phyloP scores from a whole-genome alignment of 345 rosid species.

The Ceriops zippeliana region DNA sequence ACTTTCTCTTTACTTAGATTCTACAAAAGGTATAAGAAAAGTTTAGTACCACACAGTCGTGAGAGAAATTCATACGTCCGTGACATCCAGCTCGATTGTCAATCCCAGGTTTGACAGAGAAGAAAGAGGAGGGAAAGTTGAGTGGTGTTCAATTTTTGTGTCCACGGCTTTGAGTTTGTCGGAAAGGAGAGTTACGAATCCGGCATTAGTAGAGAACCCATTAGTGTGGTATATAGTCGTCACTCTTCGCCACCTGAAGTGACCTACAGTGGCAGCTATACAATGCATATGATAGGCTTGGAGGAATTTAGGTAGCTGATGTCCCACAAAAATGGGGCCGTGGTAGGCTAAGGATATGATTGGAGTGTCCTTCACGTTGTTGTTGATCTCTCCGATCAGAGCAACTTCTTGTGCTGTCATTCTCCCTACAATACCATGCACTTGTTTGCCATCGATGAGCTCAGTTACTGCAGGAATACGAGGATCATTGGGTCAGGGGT shows the following conservation, averaged over 20 bases:
- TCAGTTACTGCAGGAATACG: slow-evolving; percentile 12
- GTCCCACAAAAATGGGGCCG: not conserved
- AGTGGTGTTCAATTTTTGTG: slow-evolving; percentile 13
- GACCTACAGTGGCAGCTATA: slow-evolving; percentile 21
- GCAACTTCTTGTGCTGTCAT: slow-evolving; percentile 13
- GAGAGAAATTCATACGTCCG: no score
- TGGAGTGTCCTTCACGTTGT: slow-evolving; percentile 8
- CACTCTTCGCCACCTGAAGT: slow-evolving; percentile 28
- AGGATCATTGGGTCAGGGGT: not conserved
- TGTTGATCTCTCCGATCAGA: slow-evolving; percentile 5
- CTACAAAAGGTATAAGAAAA: no score
- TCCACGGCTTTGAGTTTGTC: slow-evolving; percentile 19
- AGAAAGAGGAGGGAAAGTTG: slow-evolving; percentile 7
- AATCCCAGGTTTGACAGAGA: slow-evolving; percentile 4
- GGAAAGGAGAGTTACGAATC: slow-evolving; percentile 24
- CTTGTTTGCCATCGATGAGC: slow-evolving; percentile 14
- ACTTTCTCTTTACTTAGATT: no score
- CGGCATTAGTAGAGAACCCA: slow-evolving; percentile 13
- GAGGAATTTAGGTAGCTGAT: slow-evolving; percentile 20
- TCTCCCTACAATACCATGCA: slow-evolving; percentile 23
- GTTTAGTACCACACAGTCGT: no score
- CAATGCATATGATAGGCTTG: slow-evolving; percentile 19
- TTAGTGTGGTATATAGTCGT: slow-evolving; percentile 15
- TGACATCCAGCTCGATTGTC: not conserved
- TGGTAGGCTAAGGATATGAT: slow-evolving; percentile 21